These are phyloP conservation scores for Comarum palustre DNA, from an alignment of 306 rosid species.

Conservation along the genomic window DNA sequence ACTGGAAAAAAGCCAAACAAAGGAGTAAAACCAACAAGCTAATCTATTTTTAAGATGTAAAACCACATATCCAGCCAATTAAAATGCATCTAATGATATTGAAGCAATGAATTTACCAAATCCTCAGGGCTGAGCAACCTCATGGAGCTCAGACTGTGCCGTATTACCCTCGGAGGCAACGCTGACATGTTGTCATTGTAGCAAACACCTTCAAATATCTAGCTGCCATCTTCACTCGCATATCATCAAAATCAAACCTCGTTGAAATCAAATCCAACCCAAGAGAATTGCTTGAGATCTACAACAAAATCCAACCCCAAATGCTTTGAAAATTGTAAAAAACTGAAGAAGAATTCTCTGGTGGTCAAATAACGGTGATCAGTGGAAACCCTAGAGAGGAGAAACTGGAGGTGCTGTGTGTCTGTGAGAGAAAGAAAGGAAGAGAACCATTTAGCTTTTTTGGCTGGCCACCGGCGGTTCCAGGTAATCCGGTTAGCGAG, in stretches of 20 bases:
- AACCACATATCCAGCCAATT: not conserved
- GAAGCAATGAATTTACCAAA: slow-evolving; percentile 38
- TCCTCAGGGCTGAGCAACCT: slow-evolving; percentile 41
- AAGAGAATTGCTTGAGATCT: slow-evolving; percentile 16
- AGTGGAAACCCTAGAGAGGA: slow-evolving; percentile 28
- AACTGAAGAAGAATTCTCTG: too few relatives aligned
- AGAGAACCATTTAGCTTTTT: slow-evolving; percentile 16
- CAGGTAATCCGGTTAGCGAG: slow-evolving; percentile 38
- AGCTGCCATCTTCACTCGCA: slow-evolving; percentile 45
- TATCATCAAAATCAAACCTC: slow-evolving; percentile 22
- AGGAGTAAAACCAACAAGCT: not conserved
- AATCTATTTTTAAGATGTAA: not conserved
- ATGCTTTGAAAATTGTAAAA: not conserved
- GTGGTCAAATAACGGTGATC: too few relatives aligned
- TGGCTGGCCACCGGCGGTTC: slow-evolving; percentile 41
- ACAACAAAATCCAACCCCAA: not conserved
- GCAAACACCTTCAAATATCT: slow-evolving; percentile 50
- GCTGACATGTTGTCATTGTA: slow-evolving; percentile 40
- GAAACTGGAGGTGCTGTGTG: slow-evolving; percentile 1
- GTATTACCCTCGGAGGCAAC: slow-evolving; percentile 59
- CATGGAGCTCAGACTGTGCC: slow-evolving; percentile 54
- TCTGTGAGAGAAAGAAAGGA: slow-evolving; percentile 2
- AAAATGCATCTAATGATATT: not conserved
- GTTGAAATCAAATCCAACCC: not conserved
- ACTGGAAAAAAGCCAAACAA: slow-evolving; percentile 28